These are phyloP conservation scores for Asterophora parasitica DNA, from an alignment of 768 basidiomycete genomes.

Conservation along the genomic window DNA sequence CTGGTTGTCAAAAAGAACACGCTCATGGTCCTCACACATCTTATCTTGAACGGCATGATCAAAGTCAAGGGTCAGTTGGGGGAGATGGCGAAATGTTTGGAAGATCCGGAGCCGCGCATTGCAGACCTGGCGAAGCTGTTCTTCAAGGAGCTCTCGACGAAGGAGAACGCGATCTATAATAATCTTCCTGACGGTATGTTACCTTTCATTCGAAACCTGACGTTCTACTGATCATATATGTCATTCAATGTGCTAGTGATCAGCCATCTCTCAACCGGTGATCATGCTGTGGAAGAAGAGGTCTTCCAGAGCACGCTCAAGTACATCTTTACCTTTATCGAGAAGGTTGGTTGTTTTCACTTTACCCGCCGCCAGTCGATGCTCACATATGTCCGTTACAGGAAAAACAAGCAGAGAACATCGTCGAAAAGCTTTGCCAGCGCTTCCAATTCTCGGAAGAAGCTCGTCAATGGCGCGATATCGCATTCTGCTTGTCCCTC, in stretches of 20 bases:
- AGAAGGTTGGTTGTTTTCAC: conserved; percentile 59
- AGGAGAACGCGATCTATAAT: conserved; percentile 99
- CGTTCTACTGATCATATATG: conserved; percentile 7
- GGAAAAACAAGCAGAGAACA: conserved; percentile 98
- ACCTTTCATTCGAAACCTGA: background rate
- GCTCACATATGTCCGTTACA: conserved; percentile 25
- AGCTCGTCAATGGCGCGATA: conserved; percentile 94
- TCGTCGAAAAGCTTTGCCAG: conserved; percentile 97
- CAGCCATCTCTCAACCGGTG: conserved; percentile 87
- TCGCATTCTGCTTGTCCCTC: conserved; percentile 90
- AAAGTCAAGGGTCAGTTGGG: conserved; percentile 99
- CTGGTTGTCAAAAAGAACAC: conserved; percentile 98
- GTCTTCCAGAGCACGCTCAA: conserved; percentile 88
- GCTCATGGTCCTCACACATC: conserved; percentile 94
- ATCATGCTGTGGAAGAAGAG: conserved; percentile 89
- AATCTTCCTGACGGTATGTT: conserved; percentile 88
- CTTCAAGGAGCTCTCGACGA: conserved; percentile 93
- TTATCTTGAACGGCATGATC: conserved; percentile 98
- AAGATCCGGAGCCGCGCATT: conserved; percentile 83
- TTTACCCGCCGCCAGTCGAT: background rate
- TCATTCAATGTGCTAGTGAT: conserved; percentile 54
- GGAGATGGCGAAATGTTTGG: conserved; percentile 99
- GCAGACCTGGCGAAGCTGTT: conserved; percentile 96
- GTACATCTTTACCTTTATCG: conserved; percentile 95
- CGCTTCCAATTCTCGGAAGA: conserved; percentile 87